Evolutionary conservation across 768 basidiomycete genomes (phyloP).

Genomic region (Tubosaeta sp.): DNA sequence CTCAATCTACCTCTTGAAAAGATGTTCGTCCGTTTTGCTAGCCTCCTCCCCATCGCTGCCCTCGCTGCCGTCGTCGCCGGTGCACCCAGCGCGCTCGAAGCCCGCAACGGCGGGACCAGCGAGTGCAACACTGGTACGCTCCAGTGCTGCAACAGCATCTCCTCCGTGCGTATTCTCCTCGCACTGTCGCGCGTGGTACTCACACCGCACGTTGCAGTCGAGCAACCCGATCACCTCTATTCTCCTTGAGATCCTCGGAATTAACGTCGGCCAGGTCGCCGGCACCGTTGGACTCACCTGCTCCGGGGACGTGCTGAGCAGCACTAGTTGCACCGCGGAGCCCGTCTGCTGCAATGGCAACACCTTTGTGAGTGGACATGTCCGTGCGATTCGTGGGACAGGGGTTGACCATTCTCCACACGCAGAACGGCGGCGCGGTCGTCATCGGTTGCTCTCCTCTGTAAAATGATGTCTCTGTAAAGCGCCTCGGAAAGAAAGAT

Average conservation of each 20-base stretch:
- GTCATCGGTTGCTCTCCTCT: neutral
- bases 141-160: slow-evolving; percentile 12
- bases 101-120: neutral
- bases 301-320: neutral
- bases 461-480: too few species aligned
- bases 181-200: neutral
- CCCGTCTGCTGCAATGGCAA: slow-evolving; percentile 17
- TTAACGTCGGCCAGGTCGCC: neutral
- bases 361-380: neutral
- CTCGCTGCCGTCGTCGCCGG: slow-evolving; percentile 1
- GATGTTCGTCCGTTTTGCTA: slow-evolving; percentile 9
- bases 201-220: neutral
- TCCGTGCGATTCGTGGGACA: too few species aligned
- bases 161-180: too few species aligned
- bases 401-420: neutral
- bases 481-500: too few species aligned
- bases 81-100: neutral
- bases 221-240: neutral
- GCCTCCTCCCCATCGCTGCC: neutral
- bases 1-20: neutral
- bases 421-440: neutral
- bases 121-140: slow-evolving; percentile 11
- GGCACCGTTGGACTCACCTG: too few species aligned
- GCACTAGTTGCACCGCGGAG: slow-evolving; percentile 7
- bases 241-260: slow-evolving; percentile 1